Percentiles rank a stretch among this genome's conserved stretches.
phyloP scores from a whole-genome alignment of 495 filamentous ascomycete genomes.

The Penicillium waksmanii region DNA sequence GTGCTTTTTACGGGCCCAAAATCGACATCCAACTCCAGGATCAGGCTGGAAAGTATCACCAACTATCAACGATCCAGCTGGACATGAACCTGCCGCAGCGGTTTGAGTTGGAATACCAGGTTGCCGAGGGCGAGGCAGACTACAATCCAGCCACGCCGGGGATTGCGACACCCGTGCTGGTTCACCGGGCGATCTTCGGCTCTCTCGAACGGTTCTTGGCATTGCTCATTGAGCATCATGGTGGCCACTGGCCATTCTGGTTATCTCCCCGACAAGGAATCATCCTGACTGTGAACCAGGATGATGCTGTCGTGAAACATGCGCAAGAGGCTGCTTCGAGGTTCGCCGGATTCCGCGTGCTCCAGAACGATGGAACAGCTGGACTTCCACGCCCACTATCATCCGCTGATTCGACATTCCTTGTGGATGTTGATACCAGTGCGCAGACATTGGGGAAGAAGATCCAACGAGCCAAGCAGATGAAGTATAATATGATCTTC shows the following conservation, averaged over 20 bases:
- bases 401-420: constrained; percentile 55
- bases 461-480: constrained; percentile 69
- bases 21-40: constrained; percentile 89
- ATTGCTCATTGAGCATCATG: constrained; percentile 81
- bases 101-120: constrained; percentile 74
- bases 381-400: constrained; percentile 37
- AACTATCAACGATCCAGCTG: constrained; percentile 89
- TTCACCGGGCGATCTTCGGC: constrained; percentile 87
- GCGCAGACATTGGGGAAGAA: constrained; percentile 66
- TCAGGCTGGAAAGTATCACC: constrained; percentile 84
- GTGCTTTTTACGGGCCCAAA: constrained; percentile 95
- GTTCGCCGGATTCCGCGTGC: constrained; percentile 40
- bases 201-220: constrained; percentile 88
- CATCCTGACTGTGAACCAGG: constrained; percentile 75
- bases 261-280: constrained; percentile 81
- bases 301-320: constrained; percentile 58
- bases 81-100: constrained; percentile 91
- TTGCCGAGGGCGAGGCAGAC: constrained; percentile 54
- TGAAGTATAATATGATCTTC: constrained; percentile 74
- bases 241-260: constrained; percentile 90
- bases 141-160: constrained; percentile 73
- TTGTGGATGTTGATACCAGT: constrained; percentile 74
- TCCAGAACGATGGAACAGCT: constrained; percentile 25
- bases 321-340: constrained; percentile 52
- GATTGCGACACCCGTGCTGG: constrained; percentile 75